These are phyloP conservation scores for Viola pubescens DNA, from an alignment of 441 rosid genomes.

Conservation along the genomic window DNA sequence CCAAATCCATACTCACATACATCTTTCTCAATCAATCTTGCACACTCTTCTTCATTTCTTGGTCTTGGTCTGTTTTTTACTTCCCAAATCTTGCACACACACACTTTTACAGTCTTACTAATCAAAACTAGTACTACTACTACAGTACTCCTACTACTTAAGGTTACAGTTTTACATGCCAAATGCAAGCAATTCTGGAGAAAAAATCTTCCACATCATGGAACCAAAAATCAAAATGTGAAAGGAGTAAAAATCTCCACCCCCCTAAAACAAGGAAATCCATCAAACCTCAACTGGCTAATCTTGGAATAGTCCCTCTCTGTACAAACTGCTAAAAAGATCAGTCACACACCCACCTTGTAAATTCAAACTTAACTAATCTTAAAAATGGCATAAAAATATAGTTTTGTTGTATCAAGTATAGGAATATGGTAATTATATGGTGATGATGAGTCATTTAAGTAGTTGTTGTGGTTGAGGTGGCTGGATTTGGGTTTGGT, in stretches of 20 bases:
- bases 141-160: background rate
- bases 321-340: conserved; percentile 39
- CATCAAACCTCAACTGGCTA: conserved; percentile 20
- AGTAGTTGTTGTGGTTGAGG: conserved; percentile 12
- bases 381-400: conserved; percentile 15
- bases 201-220: conserved; percentile 24
- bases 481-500: conserved; percentile 8
- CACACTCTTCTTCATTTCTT: background rate
- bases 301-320: conserved; percentile 23
- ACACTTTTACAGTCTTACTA: background rate
- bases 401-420: conserved; percentile 3
- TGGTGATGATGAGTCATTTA: background rate
- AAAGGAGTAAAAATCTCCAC: conserved; percentile 14
- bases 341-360: conserved; percentile 37
- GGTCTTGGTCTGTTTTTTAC: background rate
- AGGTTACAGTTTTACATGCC: conserved; percentile 19
- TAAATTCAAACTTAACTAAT: conserved; percentile 27
- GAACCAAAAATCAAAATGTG: conserved; percentile 10
- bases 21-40: background rate
- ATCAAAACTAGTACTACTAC: background rate
- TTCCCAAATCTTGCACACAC: conserved; percentile 4
- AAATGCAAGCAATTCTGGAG: conserved; percentile 6
- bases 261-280: conserved; percentile 18
- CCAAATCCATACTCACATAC: conserved; percentile 4
- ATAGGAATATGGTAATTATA: conserved; percentile 16